phyloP scores from a whole-genome alignment of 2,329 filamentous ascomycete genomes.

The Aschersonia sp. region DNA sequence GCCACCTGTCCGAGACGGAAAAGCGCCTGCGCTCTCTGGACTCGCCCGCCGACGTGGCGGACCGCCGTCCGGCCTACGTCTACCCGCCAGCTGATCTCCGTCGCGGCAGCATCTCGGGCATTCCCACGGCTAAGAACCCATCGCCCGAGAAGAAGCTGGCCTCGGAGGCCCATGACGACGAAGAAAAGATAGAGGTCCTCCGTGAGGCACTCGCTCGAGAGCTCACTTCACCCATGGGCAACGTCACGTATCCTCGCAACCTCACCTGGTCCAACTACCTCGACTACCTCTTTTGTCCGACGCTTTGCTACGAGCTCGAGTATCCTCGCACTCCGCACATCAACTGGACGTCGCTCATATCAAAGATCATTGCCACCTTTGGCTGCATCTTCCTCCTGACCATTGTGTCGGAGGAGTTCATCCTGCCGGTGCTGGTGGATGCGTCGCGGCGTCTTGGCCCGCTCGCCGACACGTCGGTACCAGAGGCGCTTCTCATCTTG shows the following conservation, averaged over 20 bases:
- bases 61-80: conserved; percentile 56
- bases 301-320: conserved; percentile 92
- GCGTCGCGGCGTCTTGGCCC: conserved; percentile 40
- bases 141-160: conserved; percentile 1
- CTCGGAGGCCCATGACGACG: conserved; percentile 9
- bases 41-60: conserved; percentile 43
- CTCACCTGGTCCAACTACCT: conserved; percentile 68
- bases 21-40: conserved; percentile 70
- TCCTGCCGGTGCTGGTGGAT: conserved; percentile 73
- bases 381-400: conserved; percentile 94
- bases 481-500: conserved; percentile 65
- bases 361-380: conserved; percentile 80
- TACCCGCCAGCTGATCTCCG: conserved; percentile 51
- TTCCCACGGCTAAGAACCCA: conserved; percentile 8
- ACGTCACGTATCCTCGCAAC: conserved; percentile 80
- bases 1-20: conserved; percentile 79
- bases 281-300: conserved; percentile 85
- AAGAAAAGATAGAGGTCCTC: conserved; percentile 45
- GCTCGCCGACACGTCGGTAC: conserved; percentile 20
- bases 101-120: conserved; percentile 24
- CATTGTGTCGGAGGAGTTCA: conserved; percentile 85
- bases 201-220: conserved; percentile 82
- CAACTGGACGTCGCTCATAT: conserved; percentile 67
- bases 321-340: conserved; percentile 70
- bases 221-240: conserved; percentile 78